phyloP scores from a whole-genome alignment of 768 basidiomycete species.

The Daedalea quercina region DNA sequence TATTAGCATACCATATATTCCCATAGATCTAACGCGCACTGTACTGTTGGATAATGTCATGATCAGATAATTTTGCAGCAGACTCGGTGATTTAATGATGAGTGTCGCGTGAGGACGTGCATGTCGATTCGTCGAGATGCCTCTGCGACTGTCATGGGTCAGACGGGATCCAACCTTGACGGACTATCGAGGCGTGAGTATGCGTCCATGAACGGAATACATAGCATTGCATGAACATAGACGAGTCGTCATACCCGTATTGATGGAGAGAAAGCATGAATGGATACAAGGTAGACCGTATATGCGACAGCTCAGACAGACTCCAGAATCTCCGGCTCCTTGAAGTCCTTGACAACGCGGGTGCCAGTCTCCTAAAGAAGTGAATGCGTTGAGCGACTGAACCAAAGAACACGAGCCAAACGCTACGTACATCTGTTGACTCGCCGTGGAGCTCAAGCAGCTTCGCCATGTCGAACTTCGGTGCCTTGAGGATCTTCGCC shows the following conservation, averaged over 20 bases:
- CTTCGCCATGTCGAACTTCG: conserved; percentile 94
- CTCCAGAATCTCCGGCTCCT: conserved; percentile 92
- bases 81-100: too few relatives aligned
- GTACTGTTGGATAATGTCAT: too few relatives aligned
- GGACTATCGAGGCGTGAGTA: too few relatives aligned
- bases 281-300: conserved; percentile 31
- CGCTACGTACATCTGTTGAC: conserved; percentile 74
- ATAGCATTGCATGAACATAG: conserved; percentile 25
- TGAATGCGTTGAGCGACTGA: conserved; percentile 8
- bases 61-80: too few relatives aligned
- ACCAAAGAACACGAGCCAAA: neutral
- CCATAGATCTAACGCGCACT: too few relatives aligned
- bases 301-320: conserved; percentile 58
- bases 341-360: conserved; percentile 92
- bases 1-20: too few relatives aligned
- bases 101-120: too few relatives aligned
- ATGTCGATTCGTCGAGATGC: too few relatives aligned
- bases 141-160: too few relatives aligned
- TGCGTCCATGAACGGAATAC: neutral
- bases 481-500: conserved; percentile 97
- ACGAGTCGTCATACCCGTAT: conserved; percentile 29
- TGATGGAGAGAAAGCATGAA: conserved; percentile 27
- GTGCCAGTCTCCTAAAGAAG: conserved; percentile 81
- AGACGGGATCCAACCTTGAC: too few relatives aligned
- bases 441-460: conserved; percentile 96